A percentile compares a stretch with the other conserved stretches of the same genome.
These are phyloP conservation scores for Aspergillus pseudoviridinutans DNA, from an alignment of 2,329 filamentous ascomycete species.

Conservation along the genomic window DNA sequence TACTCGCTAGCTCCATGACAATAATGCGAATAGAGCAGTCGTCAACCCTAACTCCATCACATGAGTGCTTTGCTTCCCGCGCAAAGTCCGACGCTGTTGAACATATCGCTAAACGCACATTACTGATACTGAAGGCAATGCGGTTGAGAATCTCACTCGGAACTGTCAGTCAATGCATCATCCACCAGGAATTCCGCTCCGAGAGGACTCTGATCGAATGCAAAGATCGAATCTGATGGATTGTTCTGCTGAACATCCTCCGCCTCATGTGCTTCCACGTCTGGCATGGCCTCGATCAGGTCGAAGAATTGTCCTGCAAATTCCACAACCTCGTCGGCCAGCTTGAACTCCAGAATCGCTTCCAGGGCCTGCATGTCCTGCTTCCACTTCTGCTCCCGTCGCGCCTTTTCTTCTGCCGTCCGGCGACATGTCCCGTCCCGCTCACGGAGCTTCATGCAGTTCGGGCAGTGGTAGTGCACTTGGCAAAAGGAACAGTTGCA, in stretches of 20 bases:
- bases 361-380: conserved; percentile 39
- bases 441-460: conserved; percentile 38
- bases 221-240: neutral
- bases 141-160: neutral
- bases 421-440: conserved; percentile 39
- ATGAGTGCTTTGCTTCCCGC: neutral
- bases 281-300: conserved; percentile 16
- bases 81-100: neutral
- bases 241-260: conserved; percentile 8
- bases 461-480: conserved; percentile 42
- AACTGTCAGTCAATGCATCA: neutral
- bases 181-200: neutral
- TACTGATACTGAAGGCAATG: neutral
- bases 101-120: neutral
- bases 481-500: conserved; percentile 44
- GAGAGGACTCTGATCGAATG: neutral
- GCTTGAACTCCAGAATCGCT: conserved; percentile 36
- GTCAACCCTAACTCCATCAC: neutral
- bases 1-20: neutral
- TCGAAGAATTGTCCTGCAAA: conserved; percentile 40
- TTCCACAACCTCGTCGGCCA: conserved; percentile 41
- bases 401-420: conserved; percentile 35
- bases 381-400: conserved; percentile 38
- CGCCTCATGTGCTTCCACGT: conserved; percentile 1
- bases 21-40: neutral